Evolutionary conservation across 202 grass and related monocot genomes (phyloP), one percentile per base, ranked within the genome.

Genomic region (Setaria italica): DNA sequence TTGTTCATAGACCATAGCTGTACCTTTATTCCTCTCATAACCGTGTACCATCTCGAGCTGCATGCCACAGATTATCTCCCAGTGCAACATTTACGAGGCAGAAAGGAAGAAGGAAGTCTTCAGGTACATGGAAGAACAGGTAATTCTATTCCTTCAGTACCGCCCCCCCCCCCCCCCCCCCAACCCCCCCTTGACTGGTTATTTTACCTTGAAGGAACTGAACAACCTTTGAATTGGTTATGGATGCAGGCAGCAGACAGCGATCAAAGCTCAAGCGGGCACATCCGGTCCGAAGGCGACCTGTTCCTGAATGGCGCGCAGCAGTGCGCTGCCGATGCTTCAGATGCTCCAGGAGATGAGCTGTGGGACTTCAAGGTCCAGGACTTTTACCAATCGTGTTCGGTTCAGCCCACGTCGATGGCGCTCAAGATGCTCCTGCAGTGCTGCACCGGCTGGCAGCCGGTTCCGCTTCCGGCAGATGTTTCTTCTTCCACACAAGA

Each of bases 41-140:
- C 21, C 6, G 20, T 37, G 2, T 11, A 9, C 21, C 0, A 13
- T 43, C 34, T 19, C 64, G 65, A 19, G 49, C 34, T 42, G 11
- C 43, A 25, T 45, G 9, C 50, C 62, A 30, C 88, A 99, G 96
- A 90, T 99, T 67, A 59, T 94, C 4, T 99, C 93, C 64, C 90
- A 92, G 82, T 90, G 76, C 88, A 99, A 99, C 76, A 85, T 99
- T 54, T 99, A 99, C 50, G 92, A 99, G 88, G 93, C 93, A 58
- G 90, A 86, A 13, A 63, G 88, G 82, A 92, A 92, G 87, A 96
- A 88, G 73, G 76, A 73, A 16, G 90, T 90, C 72, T 99, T 96
- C 53, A 91, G 55, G 74, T 87, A 92, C 84, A 50, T 92, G 72
- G 62, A 37, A 20, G 96, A 96, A 37, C 91, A 95, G 93, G 93